phyloP scores from a whole-genome alignment of 495 filamentous ascomycete genomes.

The Talaromyces wortmannii region DNA sequence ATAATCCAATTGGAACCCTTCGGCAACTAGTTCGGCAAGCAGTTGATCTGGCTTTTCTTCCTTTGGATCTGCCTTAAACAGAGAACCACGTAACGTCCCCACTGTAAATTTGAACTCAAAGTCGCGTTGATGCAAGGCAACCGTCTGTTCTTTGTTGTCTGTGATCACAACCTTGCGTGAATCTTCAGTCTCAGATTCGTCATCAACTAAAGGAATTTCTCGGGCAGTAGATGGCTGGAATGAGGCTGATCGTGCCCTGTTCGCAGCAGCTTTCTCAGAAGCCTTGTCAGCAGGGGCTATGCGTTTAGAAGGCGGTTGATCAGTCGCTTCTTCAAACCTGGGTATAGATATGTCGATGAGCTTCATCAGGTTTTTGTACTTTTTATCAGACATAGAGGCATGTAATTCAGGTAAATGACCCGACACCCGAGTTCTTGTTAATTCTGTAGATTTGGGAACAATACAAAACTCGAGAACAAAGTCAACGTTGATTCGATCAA shows the following conservation, averaged over 20 bases:
- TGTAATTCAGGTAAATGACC: conserved; percentile 90
- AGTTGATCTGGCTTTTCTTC: conserved; percentile 70
- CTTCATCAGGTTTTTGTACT: conserved; percentile 95
- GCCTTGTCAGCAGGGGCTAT: conserved; percentile 8
- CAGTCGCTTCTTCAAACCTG: conserved; percentile 55
- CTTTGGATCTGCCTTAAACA: conserved; percentile 81
- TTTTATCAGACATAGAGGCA: conserved; percentile 84
- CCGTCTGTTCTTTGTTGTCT: conserved; percentile 45
- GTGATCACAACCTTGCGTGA: conserved; percentile 53
- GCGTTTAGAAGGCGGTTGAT: conserved; percentile 9
- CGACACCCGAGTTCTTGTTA: conserved; percentile 87
- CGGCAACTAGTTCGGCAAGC: conserved; percentile 84
- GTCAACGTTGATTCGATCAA: conserved; percentile 95
- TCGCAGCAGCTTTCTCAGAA: conserved; percentile 26
- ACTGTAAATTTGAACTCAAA: conserved; percentile 97
- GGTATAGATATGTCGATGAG: conserved; percentile 93
- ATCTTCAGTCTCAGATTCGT: conserved; percentile 56
- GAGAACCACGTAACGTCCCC: conserved; percentile 82
- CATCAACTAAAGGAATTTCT: conserved; percentile 72
- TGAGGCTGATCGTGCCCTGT: conserved; percentile 46
- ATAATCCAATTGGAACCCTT: conserved; percentile 80
- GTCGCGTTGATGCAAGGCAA: conserved; percentile 74
- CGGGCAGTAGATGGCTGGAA: conserved; percentile 60
- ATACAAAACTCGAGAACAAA: conserved; percentile 91
- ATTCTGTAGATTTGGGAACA: conserved; percentile 83